Base-by-base conservation (phyloP, 352 stramenopile species). In the Pythium plurisporium region DNA sequence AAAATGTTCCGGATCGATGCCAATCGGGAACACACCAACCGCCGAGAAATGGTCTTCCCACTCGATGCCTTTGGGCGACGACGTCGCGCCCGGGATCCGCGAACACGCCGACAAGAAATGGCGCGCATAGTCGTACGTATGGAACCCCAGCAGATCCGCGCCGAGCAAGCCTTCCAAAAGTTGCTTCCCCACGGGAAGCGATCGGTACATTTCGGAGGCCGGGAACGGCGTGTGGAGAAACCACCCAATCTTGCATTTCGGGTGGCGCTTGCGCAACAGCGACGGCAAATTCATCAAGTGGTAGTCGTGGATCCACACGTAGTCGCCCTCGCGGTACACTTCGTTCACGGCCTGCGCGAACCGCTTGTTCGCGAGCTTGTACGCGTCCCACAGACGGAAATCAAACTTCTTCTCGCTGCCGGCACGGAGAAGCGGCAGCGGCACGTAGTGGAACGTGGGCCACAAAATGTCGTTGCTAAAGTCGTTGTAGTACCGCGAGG, bases 381-480 rank as follows among this genome's bases (percentile, higher is more conserved):
- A 96, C 4, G 85, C 86, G 38, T 94, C 81, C 85, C 86, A 96
- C 62, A 92, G 71, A 0, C 76, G 71, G 44, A 91, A 91, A 47
- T 97, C 89, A 59, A 97, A 97, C 59, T 96, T 96, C 65, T 96
- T 96, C 49, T 97, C 87, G 36, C 66, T 87, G 2, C 85, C 87
- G 4, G 84, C 74, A n/a, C 89, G 82, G 43, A 96, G 94, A 23
- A 95, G 76, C 27, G 86, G 87, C 55, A 96, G 55, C 40, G 87
- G 83, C 33, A 96, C 86, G 56, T 97, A 97, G 67, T 97, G 89
- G 67, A 97, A 96, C 22, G 91, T 90, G 14, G 89, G 87, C 89
- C 89, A 97, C 26, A 97, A 56, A 50, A 96, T 91, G 57, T 96
- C 86, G 63, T 96, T 96, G 69, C 82, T 94, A 52, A 97, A 96